Conservation (phyloP, 2,329 filamentous ascomycete genomes). For the Calonectria hawksworthii region DNA sequence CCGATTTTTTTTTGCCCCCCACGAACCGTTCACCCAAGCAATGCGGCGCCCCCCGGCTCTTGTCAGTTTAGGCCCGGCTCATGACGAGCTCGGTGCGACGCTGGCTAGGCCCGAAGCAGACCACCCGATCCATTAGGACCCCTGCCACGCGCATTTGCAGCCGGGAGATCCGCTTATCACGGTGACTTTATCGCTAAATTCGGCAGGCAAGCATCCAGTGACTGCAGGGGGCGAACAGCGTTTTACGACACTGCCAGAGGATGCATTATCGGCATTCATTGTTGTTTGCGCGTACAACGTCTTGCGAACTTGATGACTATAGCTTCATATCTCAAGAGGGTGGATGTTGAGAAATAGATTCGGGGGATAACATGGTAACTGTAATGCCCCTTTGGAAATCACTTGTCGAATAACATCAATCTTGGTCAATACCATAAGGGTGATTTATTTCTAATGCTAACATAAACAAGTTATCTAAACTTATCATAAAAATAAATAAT, state of each 20-base stretch:
- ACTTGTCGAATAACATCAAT: too few relatives aligned
- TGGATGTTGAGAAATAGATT: background rate
- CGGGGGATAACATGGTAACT: background rate
- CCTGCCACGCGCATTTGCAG: background rate
- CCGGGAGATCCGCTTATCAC: conserved; percentile 5
- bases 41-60: background rate
- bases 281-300: background rate
- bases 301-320: background rate
- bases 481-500: background rate
- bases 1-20: conserved; percentile 3
- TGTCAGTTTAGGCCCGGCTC: background rate
- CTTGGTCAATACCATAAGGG: too few relatives aligned
- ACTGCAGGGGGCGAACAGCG: background rate
- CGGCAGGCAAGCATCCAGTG: background rate
- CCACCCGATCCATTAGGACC: conserved; percentile 4
- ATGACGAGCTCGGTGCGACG: conserved; percentile 6
- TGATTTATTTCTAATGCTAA: background rate
- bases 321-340: background rate
- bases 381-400: too few relatives aligned
- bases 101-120: background rate
- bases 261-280: background rate
- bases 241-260: background rate
- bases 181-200: background rate
- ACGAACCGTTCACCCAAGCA: background rate
- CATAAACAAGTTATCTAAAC: background rate